Evolutionary conservation across 2,329 filamentous ascomycete genomes (phyloP), one percentile per base, ranked within the genome.

Genomic region (Venturiaceae sp.): DNA sequence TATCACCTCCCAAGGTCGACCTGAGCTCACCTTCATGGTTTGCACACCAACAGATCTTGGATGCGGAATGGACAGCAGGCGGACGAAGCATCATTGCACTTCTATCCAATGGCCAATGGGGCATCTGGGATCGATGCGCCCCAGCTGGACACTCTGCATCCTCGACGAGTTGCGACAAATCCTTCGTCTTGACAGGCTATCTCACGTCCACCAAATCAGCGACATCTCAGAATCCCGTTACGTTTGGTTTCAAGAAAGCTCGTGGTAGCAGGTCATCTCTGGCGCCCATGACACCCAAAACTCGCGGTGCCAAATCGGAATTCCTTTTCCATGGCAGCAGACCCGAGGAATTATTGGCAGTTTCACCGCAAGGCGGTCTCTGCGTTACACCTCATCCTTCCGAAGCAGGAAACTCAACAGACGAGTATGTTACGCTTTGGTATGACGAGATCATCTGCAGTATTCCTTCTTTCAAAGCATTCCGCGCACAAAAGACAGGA

Each of bases 211-310:
- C 59, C 33, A 63, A 57, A 55, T 61, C 61, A 39, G 63, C 62
- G 21, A 54, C 53, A 23, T 41, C 53, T 14, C 21, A 32, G 13
- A 37, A 16, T 16, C 37, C 55, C 2, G 30, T 30, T 28, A n/a
- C n/a, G 19, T 70, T 67, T 55, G 65, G 67, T 1, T 9, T 19
- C 23, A 28, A 52, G 14, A 74, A 70, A 57, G 61, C 64, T 19
- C 65, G 68, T 26, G 70, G 67, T 60, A 66, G 66, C 23, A 65
- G 66, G 9, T 14, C 7, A 13, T 13, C 41, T 26, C 69, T 80
- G 2, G 75, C 73, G 3, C 77, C 77, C 1, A 78, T 77, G 74
- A 80, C 77, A 7, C 77, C 77, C 5, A 78, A 78, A 61, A 80
- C 77, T 6, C 72, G 76, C 13, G 73, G 73, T 50, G 70, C 70